Evolutionary conservation across 23 red algal genomes (phyloP).

Genomic region (Gracilaria vermiculophylla): DNA sequence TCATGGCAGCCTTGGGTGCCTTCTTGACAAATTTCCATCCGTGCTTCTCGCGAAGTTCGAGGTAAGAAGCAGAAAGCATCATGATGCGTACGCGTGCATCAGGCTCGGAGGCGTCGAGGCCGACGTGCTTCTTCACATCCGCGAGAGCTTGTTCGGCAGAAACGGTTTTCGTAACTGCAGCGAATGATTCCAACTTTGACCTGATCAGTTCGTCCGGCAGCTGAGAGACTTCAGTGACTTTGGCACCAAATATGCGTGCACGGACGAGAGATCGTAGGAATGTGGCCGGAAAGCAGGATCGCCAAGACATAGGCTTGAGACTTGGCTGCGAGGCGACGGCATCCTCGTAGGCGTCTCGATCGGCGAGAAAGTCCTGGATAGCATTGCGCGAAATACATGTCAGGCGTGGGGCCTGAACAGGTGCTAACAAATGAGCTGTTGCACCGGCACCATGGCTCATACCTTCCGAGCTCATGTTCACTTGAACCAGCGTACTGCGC

Average conservation of each 20-base stretch:
- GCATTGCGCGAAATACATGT: too few relatives aligned
- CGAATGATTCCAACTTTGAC: background rate
- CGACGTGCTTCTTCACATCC: slow-evolving; percentile 8
- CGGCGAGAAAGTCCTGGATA: too few relatives aligned
- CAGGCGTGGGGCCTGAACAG: too few relatives aligned
- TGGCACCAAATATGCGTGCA: slow-evolving; percentile 9
- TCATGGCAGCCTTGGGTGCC: background rate
- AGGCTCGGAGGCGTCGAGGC: background rate
- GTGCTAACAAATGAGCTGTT: too few relatives aligned
- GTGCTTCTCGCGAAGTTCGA: background rate
- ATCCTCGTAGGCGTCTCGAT: too few relatives aligned
- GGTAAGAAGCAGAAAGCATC: background rate
- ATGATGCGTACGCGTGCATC: background rate
- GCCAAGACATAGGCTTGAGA: too few relatives aligned
- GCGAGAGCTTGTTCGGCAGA: background rate
- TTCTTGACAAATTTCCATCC: slow-evolving; percentile 15
- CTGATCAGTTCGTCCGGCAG: background rate
- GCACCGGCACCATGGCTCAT: too few relatives aligned
- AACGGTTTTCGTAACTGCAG: background rate
- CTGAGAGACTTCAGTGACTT: background rate
- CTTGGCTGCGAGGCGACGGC: too few relatives aligned
- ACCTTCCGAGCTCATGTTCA: too few relatives aligned
- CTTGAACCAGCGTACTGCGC: too few relatives aligned
- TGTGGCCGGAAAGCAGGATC: slow-evolving; percentile 3
- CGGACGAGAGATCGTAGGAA: slow-evolving; percentile 8